Conservation (phyloP, 768 basidiomycete species). For the Naganishia friedmannii region DNA sequence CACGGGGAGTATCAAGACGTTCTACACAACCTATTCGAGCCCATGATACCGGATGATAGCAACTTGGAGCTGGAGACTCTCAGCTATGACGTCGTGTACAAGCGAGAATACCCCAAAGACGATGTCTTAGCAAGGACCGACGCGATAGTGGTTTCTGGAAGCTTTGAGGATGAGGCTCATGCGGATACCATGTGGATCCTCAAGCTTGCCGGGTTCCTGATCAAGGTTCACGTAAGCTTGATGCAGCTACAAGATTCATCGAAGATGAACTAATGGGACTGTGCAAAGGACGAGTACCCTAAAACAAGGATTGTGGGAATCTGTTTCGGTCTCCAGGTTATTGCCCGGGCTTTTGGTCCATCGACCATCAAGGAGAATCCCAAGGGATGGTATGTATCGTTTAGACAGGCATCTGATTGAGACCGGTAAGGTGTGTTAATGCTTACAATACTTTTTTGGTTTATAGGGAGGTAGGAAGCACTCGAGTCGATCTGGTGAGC, state of each 20-base stretch:
- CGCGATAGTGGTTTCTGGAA: constrained; percentile 39
- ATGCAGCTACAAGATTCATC: not conserved
- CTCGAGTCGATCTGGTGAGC: constrained; percentile 34
- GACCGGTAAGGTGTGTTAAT: not conserved
- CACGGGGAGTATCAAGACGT: constrained; percentile 43
- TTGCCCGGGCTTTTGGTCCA: constrained; percentile 41
- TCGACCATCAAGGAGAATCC: constrained; percentile 36
- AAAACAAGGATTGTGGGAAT: constrained; percentile 39
- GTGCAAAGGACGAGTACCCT: constrained; percentile 35
- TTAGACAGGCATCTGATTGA: no score
- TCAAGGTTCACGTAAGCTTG: constrained; percentile 33
- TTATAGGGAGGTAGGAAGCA: constrained; percentile 41
- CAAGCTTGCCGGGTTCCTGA: constrained; percentile 40
- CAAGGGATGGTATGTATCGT: constrained; percentile 38
- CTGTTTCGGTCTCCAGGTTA: constrained; percentile 42
- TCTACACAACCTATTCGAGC: constrained; percentile 42
- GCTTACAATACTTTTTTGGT: not conserved
- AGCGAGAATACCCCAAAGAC: constrained; percentile 40
- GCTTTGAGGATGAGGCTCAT: constrained; percentile 43
- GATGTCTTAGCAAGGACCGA: constrained; percentile 37
- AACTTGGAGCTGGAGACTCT: constrained; percentile 35
- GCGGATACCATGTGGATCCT: constrained; percentile 41
- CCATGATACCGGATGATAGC: constrained; percentile 31
- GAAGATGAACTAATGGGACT: not conserved
- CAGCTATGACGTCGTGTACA: constrained; percentile 39